Percentiles rank a stretch among this genome's conserved stretches.
phyloP scores from a whole-genome alignment of 345 rosid species.

The Citrus unshiu region DNA sequence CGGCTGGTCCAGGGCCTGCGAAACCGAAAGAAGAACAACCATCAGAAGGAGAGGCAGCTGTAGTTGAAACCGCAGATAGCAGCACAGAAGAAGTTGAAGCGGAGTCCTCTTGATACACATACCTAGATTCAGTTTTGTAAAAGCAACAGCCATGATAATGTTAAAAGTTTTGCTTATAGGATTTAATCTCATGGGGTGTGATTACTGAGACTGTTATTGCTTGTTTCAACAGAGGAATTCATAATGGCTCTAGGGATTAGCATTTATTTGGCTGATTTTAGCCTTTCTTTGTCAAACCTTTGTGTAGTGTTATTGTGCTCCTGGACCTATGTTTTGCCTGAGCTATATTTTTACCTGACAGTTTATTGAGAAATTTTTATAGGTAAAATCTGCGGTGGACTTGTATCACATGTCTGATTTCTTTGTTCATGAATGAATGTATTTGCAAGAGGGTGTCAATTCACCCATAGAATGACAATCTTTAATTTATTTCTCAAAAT shows the following conservation, averaged over 20 bases:
- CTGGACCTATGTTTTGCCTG: too few relatives aligned
- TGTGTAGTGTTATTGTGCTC: too few relatives aligned
- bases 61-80: slow-evolving; percentile 13
- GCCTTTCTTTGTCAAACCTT: too few relatives aligned
- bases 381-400: too few relatives aligned
- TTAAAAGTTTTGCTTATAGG: background rate
- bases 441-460: too few relatives aligned
- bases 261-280: background rate
- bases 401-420: too few relatives aligned
- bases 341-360: too few relatives aligned
- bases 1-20: slow-evolving; percentile 94
- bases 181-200: slow-evolving; percentile 2
- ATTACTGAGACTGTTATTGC: background rate
- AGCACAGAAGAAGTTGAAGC: slow-evolving; percentile 22
- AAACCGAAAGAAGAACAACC: slow-evolving; percentile 39
- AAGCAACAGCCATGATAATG: slow-evolving; percentile 9
- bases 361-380: too few relatives aligned
- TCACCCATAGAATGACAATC: too few relatives aligned
- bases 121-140: slow-evolving; percentile 38
- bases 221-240: slow-evolving; percentile 1
- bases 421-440: too few relatives aligned
- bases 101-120: slow-evolving; percentile 35
- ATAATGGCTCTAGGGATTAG: background rate
- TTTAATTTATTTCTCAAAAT: too few relatives aligned
- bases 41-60: slow-evolving; percentile 28